Percentiles rank a stretch among this genome's conserved stretches.
These are phyloP conservation scores for Nosema granulosis DNA, from an alignment of 371 early-diverging fungal species.

Conservation along the genomic window DNA sequence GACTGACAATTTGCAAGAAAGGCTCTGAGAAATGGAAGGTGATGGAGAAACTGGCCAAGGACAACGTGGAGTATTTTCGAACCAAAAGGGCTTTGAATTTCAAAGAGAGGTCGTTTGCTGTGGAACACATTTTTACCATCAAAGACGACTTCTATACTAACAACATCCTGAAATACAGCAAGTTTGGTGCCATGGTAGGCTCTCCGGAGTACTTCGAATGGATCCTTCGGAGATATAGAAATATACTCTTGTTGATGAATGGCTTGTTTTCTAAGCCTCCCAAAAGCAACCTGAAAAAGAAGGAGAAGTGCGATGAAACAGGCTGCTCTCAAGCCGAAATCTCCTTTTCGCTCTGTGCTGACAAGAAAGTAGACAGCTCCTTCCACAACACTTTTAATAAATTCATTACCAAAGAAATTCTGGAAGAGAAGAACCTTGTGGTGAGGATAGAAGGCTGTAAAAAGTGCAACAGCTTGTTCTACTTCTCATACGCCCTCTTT, in stretches of 20 bases:
- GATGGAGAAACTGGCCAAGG: background rate
- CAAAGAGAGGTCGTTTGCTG: constrained; percentile 32
- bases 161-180: constrained; percentile 23
- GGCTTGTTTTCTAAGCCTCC: constrained; percentile 29
- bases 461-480: constrained; percentile 41
- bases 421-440: constrained; percentile 36
- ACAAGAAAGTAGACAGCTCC: constrained; percentile 31
- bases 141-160: constrained; percentile 27
- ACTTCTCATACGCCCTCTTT: constrained; percentile 50
- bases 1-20: constrained; percentile 19
- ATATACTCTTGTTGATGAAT: constrained; percentile 38
- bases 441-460: constrained; percentile 43
- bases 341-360: constrained; percentile 41
- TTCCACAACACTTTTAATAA: constrained; percentile 34
- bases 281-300: background rate
- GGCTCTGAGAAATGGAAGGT: constrained; percentile 15
- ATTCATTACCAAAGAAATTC: constrained; percentile 38
- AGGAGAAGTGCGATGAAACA: background rate
- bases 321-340: constrained; percentile 24
- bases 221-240: constrained; percentile 34
- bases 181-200: constrained; percentile 40
- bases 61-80: constrained; percentile 26
- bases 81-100: constrained; percentile 36
- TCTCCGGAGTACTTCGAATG: constrained; percentile 48
- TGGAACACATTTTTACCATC: background rate